A percentile compares a stretch with the other conserved stretches of the same genome.
Conservation (phyloP, 805 yeast genomes). For the Saccharomycopsis sp. region DNA sequence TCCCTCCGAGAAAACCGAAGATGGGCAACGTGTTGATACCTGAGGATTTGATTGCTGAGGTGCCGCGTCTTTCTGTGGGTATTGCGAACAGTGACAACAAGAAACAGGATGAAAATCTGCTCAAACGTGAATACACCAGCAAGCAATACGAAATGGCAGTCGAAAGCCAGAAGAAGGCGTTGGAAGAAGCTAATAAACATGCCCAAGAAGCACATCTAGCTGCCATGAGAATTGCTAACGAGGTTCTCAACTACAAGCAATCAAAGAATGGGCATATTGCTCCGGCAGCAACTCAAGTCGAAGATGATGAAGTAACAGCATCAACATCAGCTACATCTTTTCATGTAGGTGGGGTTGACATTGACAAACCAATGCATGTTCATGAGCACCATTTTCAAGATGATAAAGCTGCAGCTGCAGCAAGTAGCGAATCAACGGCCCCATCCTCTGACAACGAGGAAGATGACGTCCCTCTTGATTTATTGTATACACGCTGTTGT, state of each 20-base stretch:
- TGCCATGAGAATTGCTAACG: constrained; percentile 61
- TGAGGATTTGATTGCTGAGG: constrained; percentile 51
- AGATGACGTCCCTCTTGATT: constrained; percentile 37
- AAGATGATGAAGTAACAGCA: constrained; percentile 12
- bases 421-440: constrained; percentile 19
- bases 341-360: constrained; percentile 34
- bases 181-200: constrained; percentile 57
- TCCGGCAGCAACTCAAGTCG: constrained; percentile 20
- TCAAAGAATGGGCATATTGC: constrained; percentile 22
- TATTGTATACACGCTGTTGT: constrained; percentile 84
- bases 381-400: constrained; percentile 48
- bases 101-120: constrained; percentile 28
- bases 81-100: constrained; percentile 41
- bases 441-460: constrained; percentile 13
- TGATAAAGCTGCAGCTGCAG: constrained; percentile 23
- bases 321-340: too few species aligned
- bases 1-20: constrained; percentile 78
- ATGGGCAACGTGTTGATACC: constrained; percentile 70
- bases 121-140: constrained; percentile 30
- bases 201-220: constrained; percentile 69
- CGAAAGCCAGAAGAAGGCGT: constrained; percentile 47
- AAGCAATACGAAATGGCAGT: constrained; percentile 46
- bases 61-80: constrained; percentile 58
- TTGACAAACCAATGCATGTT: constrained; percentile 63
- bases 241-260: constrained; percentile 41